Evolutionary conservation across 2,329 filamentous ascomycete species (phyloP).

Genomic region (Fusarium pseudocircinatum): DNA sequence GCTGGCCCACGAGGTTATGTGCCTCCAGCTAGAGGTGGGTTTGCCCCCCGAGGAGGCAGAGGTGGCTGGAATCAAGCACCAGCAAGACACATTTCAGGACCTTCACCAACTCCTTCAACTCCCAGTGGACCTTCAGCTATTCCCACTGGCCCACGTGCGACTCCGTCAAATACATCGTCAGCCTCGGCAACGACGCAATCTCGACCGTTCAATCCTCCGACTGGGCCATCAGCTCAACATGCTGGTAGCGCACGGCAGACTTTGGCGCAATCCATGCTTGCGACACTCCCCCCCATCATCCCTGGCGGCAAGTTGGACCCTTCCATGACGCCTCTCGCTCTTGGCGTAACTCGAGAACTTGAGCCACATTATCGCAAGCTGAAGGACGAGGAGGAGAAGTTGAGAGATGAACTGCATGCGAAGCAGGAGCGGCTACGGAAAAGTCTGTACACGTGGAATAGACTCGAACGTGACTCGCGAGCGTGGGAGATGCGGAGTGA

Average conservation of each 20-base stretch:
- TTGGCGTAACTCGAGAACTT: constrained; percentile 62
- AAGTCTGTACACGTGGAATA: constrained; percentile 63
- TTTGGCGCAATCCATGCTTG: constrained; percentile 62
- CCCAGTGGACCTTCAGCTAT: constrained; percentile 53
- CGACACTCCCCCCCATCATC: constrained; percentile 61
- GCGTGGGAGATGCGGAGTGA: constrained; percentile 66
- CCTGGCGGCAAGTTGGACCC: constrained; percentile 66
- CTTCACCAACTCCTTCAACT: constrained; percentile 53
- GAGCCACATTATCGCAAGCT: constrained; percentile 64
- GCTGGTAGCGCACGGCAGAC: constrained; percentile 52
- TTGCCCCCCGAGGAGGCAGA: constrained; percentile 56
- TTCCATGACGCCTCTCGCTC: constrained; percentile 53
- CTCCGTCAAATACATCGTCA: constrained; percentile 46
- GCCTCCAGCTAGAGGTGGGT: constrained; percentile 56
- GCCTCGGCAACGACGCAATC: constrained; percentile 54
- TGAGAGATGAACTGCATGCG: constrained; percentile 61
- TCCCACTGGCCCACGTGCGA: constrained; percentile 59
- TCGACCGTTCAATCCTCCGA: constrained; percentile 65
- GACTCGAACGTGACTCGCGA: constrained; percentile 63
- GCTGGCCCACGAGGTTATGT: constrained; percentile 66
- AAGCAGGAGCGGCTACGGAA: constrained; percentile 66
- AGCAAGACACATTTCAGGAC: constrained; percentile 47
- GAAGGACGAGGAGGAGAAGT: constrained; percentile 66
- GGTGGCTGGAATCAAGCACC: constrained; percentile 55
- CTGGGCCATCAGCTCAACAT: constrained; percentile 60